Evolutionary conservation across 2,329 filamentous ascomycete species (phyloP), one percentile per base, ranked within the genome.

Genomic region (Aspergillus sp.): DNA sequence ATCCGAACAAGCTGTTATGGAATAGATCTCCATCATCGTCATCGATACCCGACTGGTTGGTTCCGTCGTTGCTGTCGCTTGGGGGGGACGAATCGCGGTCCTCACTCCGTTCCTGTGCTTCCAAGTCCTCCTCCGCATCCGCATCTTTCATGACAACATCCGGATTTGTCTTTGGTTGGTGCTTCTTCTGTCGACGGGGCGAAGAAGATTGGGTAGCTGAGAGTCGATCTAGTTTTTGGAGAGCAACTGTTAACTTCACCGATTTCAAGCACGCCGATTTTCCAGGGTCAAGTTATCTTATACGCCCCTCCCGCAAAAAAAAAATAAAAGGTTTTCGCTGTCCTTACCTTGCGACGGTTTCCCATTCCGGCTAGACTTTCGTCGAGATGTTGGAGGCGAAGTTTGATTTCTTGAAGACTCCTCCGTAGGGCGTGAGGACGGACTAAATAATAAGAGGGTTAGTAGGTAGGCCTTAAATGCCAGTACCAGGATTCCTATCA

Each of bases 91-190:
- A 82, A 46, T 88, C 85, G 49, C 84, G 82, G 29, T 88, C 80
- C 45, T 78, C 77, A 18, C 73, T 73, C 52, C 69, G 70, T 18
- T 75, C 75, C 57, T 69, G 66, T 49, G 74, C 73, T 51, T 75
- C 69, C 26, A 81, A 73, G 29, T 79, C 74, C 50, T 85, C 87
- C 59, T 89, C 87, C 32, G 84, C 87, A 59, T 89, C 87, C 36
- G 84, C 86, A 60, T 90, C 88, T 52, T 86, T 87, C 87, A 93
- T 92, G 32, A 83, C 77, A 54, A 86, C 85, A 73, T 92, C 90
- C 65, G 88, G 81, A 60, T 89, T 86, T 65, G 67, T 79, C 75
- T 75, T 84, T 71, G 72, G 73, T 77, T 69, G 76, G 70, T 67
- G 82, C 77, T 76, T 87, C 80, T 80, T 89, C 82, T 66, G 84